Conservation (phyloP, 2,329 filamentous ascomycete species). For the Exophiala spinifera region DNA sequence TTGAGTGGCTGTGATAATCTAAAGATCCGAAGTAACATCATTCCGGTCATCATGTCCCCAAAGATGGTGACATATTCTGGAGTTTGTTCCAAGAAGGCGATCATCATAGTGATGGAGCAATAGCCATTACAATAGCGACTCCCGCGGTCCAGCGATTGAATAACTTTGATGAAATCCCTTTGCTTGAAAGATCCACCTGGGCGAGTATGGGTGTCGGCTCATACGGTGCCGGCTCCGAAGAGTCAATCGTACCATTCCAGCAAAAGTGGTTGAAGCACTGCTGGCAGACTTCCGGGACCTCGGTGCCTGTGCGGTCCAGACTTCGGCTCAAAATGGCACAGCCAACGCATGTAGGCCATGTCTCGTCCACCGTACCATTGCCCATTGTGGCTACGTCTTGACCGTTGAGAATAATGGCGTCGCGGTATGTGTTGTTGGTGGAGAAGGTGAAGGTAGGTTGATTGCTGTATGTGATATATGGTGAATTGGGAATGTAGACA, state of each 20-base stretch:
- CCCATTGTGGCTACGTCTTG: conserved; percentile 79
- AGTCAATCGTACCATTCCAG: conserved; percentile 77
- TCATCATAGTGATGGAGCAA: conserved; percentile 7
- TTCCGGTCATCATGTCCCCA: no score
- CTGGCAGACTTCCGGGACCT: conserved; percentile 68
- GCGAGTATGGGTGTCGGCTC: conserved; percentile 35
- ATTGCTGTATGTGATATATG: conserved; percentile 75
- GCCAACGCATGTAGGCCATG: conserved; percentile 81
- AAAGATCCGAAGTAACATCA: no score
- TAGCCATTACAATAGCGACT: conserved; percentile 8
- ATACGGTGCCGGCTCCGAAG: conserved; percentile 58
- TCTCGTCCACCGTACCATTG: conserved; percentile 68
- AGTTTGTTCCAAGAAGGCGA: background rate
- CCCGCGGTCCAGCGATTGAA: conserved; percentile 13
- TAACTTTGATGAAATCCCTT: conserved; percentile 3
- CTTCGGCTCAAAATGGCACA: conserved; percentile 81
- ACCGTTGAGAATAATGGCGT: conserved; percentile 81
- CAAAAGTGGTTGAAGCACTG: conserved; percentile 80
- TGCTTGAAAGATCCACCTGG: conserved; percentile 6
- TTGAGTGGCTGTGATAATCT: no score
- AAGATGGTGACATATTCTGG: no score
- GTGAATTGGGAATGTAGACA: conserved; percentile 84
- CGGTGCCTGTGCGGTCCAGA: conserved; percentile 66
- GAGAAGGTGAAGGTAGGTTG: conserved; percentile 47
- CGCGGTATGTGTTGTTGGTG: conserved; percentile 52